phyloP scores from a whole-genome alignment of 1,284 basidiomycete genomes.

The Coniophora puteana region DNA sequence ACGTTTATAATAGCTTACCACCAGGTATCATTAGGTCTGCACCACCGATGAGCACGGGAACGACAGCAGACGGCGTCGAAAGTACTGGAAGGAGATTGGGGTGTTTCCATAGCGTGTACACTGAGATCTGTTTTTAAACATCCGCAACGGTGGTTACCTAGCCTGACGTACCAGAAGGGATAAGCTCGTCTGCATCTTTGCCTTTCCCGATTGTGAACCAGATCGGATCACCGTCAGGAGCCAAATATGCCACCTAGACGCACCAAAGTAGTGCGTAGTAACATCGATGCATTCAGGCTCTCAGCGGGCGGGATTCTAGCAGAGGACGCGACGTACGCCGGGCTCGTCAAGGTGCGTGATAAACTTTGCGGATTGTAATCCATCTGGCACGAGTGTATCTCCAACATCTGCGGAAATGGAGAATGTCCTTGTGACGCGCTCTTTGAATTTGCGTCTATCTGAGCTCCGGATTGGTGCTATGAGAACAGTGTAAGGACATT shows the following conservation, averaged over 20 bases:
- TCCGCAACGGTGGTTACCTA: neutral
- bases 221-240: slow-evolving; percentile 69
- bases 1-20: slow-evolving; percentile 39
- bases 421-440: slow-evolving; percentile 49
- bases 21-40: slow-evolving; percentile 81
- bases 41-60: slow-evolving; percentile 62
- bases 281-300: slow-evolving; percentile 1
- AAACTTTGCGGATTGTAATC: slow-evolving; percentile 63
- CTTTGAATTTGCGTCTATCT: slow-evolving; percentile 65
- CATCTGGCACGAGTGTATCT: slow-evolving; percentile 65
- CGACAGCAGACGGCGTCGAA: slow-evolving; percentile 60
- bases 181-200: slow-evolving; percentile 58
- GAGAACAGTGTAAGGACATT: too few relatives aligned
- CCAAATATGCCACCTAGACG: slow-evolving; percentile 59
- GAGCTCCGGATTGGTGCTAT: slow-evolving; percentile 64
- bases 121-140: slow-evolving; percentile 17
- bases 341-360: slow-evolving; percentile 56
- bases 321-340: slow-evolving; percentile 45
- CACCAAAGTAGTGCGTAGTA: neutral
- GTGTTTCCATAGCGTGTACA: slow-evolving; percentile 76
- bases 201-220: slow-evolving; percentile 79
- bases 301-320: slow-evolving; percentile 1
- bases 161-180: slow-evolving; percentile 64
- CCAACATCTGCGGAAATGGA: slow-evolving; percentile 48
- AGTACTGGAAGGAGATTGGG: slow-evolving; percentile 60